phyloP scores from a whole-genome alignment of 129 eudicot genomes.

The Flaveria brownii region DNA sequence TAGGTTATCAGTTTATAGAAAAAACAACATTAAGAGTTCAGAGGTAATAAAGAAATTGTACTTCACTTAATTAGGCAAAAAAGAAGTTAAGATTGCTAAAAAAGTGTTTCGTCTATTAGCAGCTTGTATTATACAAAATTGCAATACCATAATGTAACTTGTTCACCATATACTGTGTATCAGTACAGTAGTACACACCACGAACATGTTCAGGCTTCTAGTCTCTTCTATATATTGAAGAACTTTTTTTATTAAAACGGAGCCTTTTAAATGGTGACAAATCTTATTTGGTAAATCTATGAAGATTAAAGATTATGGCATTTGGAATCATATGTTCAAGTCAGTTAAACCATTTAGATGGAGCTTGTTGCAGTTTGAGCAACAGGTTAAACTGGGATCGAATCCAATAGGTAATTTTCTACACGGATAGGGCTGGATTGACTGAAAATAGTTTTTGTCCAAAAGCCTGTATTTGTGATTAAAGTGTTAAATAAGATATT shows the following conservation, averaged over 20 bases:
- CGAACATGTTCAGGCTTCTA: conserved; percentile 3
- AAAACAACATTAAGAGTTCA: background rate
- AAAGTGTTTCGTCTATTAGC: background rate
- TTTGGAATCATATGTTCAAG: background rate
- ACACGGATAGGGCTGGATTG: background rate
- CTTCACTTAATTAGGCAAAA: background rate
- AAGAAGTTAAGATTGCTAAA: background rate
- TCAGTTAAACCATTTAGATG: background rate
- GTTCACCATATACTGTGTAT: background rate
- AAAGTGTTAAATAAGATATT: background rate
- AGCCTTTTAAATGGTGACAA: background rate
- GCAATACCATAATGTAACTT: background rate
- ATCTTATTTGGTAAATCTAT: background rate
- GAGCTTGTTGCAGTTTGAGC: background rate
- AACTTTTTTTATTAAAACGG: background rate
- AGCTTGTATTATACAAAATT: background rate
- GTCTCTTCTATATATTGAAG: background rate
- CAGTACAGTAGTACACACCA: background rate
- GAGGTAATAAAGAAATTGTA: background rate
- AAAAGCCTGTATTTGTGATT: background rate
- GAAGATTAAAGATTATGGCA: background rate
- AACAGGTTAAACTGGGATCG: background rate
- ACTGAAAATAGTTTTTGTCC: background rate
- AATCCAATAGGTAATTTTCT: background rate
- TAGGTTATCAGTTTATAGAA: background rate